Percentiles rank a stretch among this genome's conserved stretches.
phyloP scores from a whole-genome alignment of 495 filamentous ascomycete species.

The Gamarada debralockiae region DNA sequence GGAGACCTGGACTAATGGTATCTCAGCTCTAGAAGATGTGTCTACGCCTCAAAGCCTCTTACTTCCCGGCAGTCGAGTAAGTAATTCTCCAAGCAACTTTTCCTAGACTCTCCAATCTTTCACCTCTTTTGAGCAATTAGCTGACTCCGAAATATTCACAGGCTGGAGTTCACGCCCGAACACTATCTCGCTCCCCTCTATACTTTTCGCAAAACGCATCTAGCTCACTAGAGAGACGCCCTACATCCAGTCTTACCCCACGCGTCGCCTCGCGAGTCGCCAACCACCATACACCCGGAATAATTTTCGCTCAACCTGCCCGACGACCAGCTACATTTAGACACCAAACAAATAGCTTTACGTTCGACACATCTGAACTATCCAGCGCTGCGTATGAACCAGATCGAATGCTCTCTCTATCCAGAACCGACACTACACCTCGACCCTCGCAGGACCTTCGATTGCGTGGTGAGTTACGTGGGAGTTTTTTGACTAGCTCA shows the following conservation, averaged over 20 bases:
- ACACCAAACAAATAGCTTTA: conserved; percentile 27
- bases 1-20: neutral
- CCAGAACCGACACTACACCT: conserved; percentile 7
- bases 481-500: conserved; percentile 21
- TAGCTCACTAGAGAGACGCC: conserved; percentile 18
- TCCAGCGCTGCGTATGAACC: conserved; percentile 27
- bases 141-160: too few species aligned
- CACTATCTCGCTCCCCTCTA: conserved; percentile 22
- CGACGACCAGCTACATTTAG: conserved; percentile 15
- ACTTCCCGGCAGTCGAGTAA: neutral
- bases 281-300: conserved; percentile 18
- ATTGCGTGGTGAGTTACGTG: conserved; percentile 22
- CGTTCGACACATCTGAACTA: conserved; percentile 23
- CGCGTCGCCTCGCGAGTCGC: conserved; percentile 15
- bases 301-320: conserved; percentile 22
- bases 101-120: too few species aligned
- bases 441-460: conserved; percentile 4
- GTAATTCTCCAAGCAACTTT: too few species aligned
- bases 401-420: conserved; percentile 14
- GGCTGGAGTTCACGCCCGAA: conserved; percentile 1
- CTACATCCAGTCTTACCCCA: conserved; percentile 17
- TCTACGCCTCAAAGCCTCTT: conserved; percentile 13
- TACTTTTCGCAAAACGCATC: conserved; percentile 19
- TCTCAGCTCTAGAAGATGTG: conserved; percentile 18
- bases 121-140: too few species aligned